Percentiles rank a stretch among this genome's conserved stretches.
These are phyloP conservation scores for Pichia sp. DNA, from an alignment of 1,139 yeast species.

Conservation along the genomic window DNA sequence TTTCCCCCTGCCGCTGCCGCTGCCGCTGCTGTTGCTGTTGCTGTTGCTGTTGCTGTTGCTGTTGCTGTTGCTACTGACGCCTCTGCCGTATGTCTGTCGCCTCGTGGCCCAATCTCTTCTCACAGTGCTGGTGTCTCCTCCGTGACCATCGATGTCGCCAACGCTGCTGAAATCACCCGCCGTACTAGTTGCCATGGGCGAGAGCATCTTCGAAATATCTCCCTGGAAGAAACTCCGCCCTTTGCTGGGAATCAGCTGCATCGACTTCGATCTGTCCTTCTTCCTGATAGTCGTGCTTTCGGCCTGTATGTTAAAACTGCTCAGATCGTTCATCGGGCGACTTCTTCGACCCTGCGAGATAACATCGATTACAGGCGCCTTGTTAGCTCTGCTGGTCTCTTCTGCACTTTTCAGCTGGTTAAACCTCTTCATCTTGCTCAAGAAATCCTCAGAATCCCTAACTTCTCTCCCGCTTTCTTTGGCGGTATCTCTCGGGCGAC, in stretches of 20 bases:
- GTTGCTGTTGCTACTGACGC: background rate
- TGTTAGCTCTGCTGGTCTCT: background rate
- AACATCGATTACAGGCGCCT: background rate
- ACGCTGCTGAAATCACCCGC: background rate
- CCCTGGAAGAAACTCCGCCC: background rate
- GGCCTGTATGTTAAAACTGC: conserved; percentile 14
- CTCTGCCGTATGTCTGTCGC: background rate
- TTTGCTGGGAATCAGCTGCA: background rate
- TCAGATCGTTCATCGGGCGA: background rate
- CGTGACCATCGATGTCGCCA: background rate
- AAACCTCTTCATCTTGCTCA: conserved; percentile 26
- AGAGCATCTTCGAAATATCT: background rate
- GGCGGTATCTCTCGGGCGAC: background rate
- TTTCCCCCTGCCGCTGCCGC: no score
- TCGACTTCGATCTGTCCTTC: conserved; percentile 6
- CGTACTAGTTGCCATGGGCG: background rate
- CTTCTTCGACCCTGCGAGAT: background rate
- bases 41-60: background rate
- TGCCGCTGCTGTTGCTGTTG: no score
- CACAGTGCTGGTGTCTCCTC: background rate
- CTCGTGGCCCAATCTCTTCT: background rate
- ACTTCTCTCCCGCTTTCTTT: conserved; percentile 3
- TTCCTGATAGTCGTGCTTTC: conserved; percentile 11
- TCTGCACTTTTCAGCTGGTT: conserved; percentile 12
- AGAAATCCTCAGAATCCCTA: conserved; percentile 21